Percentiles rank a stretch among this genome's conserved stretches.
These are phyloP conservation scores for Paraphaeosphaeria sporulosa DNA, from an alignment of 2,329 filamentous ascomycete genomes.

Conservation along the genomic window DNA sequence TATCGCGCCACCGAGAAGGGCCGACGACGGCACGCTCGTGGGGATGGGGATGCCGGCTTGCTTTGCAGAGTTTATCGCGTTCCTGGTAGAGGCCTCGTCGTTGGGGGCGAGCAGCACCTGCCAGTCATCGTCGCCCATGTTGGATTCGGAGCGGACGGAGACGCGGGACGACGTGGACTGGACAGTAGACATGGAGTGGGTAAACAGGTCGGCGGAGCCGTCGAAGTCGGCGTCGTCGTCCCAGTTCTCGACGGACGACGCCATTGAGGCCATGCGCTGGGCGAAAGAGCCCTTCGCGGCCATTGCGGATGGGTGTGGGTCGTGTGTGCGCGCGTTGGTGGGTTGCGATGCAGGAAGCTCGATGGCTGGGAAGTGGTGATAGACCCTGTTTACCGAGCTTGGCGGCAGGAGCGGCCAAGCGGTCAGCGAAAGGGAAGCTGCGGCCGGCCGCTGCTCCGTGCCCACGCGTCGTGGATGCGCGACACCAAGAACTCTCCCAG, in stretches of 20 bases:
- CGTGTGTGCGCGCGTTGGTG: slow-evolving; percentile 22
- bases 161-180: slow-evolving; percentile 82
- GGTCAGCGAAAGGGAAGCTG: slow-evolving; percentile 4
- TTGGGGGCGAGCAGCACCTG: slow-evolving; percentile 85
- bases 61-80: slow-evolving; percentile 87
- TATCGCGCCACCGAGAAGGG: slow-evolving; percentile 90
- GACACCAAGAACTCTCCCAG: not conserved
- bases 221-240: slow-evolving; percentile 60
- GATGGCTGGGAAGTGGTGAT: slow-evolving; percentile 23
- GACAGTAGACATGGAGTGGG: slow-evolving; percentile 74
- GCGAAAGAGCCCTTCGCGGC: slow-evolving; percentile 46
- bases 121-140: slow-evolving; percentile 81
- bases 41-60: slow-evolving; percentile 92
- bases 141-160: slow-evolving; percentile 82
- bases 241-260: slow-evolving; percentile 74
- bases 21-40: slow-evolving; percentile 83
- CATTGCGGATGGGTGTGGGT: slow-evolving; percentile 37
- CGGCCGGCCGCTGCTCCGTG: not conserved
- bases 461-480: not conserved
- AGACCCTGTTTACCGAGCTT: slow-evolving; percentile 11
- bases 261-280: slow-evolving; percentile 59
- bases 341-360: slow-evolving; percentile 20
- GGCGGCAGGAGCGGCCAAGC: slow-evolving; percentile 3
- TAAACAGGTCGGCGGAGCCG: slow-evolving; percentile 69
- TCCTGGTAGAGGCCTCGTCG: slow-evolving; percentile 81